Evolutionary conservation across 2,329 filamentous ascomycete genomes (phyloP).

Genomic region (Aureobasidium leucospermi): DNA sequence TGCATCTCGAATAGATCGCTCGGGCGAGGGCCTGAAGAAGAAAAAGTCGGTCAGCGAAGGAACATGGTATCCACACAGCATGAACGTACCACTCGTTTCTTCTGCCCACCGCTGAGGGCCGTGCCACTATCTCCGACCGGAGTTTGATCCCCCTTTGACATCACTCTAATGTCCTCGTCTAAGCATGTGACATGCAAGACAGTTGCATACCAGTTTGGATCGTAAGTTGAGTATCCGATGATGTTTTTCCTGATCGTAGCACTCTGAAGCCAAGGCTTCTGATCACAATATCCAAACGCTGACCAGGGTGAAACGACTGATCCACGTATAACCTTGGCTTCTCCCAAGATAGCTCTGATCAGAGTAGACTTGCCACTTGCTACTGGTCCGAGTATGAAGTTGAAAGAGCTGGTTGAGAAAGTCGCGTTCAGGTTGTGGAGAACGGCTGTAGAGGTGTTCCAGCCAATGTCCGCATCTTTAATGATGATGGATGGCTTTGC

Average conservation of each 20-base stretch:
- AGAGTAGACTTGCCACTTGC: not conserved
- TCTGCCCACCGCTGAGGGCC: constrained; percentile 45
- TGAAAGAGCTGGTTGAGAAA: too few relatives aligned
- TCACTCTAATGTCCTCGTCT: constrained; percentile 32
- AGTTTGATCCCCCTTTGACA: constrained; percentile 37
- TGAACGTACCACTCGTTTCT: not conserved
- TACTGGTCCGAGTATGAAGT: not conserved
- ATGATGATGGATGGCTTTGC: not conserved
- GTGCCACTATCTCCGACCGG: constrained; percentile 46
- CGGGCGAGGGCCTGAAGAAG: constrained; percentile 53
- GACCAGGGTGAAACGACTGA: not conserved
- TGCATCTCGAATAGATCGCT: constrained; percentile 70
- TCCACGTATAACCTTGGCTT: not conserved
- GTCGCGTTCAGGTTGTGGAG: not conserved
- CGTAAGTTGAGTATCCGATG: not conserved
- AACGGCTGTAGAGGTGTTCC: not conserved
- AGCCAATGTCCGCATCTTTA: not conserved
- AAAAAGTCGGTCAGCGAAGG: constrained; percentile 20
- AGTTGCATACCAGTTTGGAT: constrained; percentile 27
- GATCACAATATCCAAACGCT: not conserved
- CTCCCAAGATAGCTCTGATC: not conserved
- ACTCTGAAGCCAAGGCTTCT: not conserved
- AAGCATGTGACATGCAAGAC: constrained; percentile 31
- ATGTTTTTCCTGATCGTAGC: not conserved
- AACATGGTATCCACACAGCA: not conserved